Conservation (phyloP, 805 yeast species). For the Saccharomycopsis fibuligera region DNA sequence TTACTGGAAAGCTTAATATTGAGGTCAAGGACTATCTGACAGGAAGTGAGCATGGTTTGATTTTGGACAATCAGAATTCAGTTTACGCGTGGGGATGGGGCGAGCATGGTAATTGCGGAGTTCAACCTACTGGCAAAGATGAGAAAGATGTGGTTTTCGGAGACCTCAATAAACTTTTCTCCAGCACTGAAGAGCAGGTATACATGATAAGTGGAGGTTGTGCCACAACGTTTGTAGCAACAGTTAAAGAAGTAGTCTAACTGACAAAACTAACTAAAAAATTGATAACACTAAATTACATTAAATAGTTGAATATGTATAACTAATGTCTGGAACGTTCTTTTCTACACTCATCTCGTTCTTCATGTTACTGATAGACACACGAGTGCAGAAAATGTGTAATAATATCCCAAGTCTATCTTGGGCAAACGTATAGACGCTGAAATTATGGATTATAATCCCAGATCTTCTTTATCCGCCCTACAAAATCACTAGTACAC, state of each 20-base stretch:
- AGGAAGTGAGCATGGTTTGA: constrained; percentile 88
- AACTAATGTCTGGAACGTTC: constrained; percentile 63
- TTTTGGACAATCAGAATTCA: constrained; percentile 23
- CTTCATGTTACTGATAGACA: constrained; percentile 16
- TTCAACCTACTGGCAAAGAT: constrained; percentile 15
- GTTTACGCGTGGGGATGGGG: constrained; percentile 97
- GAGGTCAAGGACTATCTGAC: constrained; percentile 31
- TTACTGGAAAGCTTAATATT: background rate
- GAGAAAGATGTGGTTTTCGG: background rate
- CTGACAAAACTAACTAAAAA: background rate
- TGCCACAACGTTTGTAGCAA: constrained; percentile 23
- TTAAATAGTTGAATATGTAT: background rate
- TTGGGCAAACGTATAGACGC: constrained; percentile 59
- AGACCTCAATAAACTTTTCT: background rate
- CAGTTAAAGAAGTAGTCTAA: background rate
- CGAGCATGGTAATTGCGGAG: constrained; percentile 94
- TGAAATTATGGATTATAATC: constrained; percentile 16
- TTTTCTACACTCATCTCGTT: constrained; percentile 45
- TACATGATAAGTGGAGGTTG: constrained; percentile 28
- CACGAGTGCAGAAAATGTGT: constrained; percentile 75
- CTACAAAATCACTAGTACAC: too few relatives aligned
- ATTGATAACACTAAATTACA: background rate
- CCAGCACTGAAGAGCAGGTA: background rate
- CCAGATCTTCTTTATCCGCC: constrained; percentile 12
- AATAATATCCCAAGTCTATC: constrained; percentile 48